Evolutionary conservation across 2,329 filamentous ascomycete species (phyloP), one percentile per base, ranked within the genome.

Genomic region (Grosmannia serpens): DNA sequence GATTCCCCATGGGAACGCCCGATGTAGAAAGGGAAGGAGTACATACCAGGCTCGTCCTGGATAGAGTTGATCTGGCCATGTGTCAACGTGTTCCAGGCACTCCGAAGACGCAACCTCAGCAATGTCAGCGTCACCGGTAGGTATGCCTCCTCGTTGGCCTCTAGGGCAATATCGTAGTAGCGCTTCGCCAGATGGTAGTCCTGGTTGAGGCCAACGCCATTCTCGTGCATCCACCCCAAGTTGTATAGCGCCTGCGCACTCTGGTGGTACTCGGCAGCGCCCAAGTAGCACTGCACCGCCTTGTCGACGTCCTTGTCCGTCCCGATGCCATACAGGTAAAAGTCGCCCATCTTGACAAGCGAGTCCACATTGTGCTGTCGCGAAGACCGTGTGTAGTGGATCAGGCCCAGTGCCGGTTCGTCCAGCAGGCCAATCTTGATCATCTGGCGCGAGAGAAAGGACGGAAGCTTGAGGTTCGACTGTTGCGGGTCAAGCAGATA

Each of bases 221-320:
- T 96, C 73, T 99, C 94, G 68, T 99, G 91, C 92, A 99, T 97
- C 94, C 94, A 99, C 6, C 94, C 95, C 17, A 99, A 77, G 67
- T 99, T 97, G 82, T 91, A 99, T 59, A 96, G 83, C 17, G 95
- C 94, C 72, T 99, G 95, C 2, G 92, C 94, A 65, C 90, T 95
- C 68, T 91, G 87, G 65, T 92, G 85, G 60, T 88, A 91, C 68
- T 99, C 94, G 0, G 91, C 91, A 1, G 94, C 94, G 4, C 89
- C 88, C 57, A 88, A 87, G 67, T 99, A 99, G 74, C 94, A 99
- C 51, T 88, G 85, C 0, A 91, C 91, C 7, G 95, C 95, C 71
- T 96, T 96, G 65, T 91, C 86, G 22, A 88, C 75, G 64, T 95
- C 88, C 0, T 76, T 66, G 9, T 82, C 75, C 0, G 87, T 82